Conservation (phyloP, 2,329 filamentous ascomycete genomes). For the Coniochaeta pulveracea region DNA sequence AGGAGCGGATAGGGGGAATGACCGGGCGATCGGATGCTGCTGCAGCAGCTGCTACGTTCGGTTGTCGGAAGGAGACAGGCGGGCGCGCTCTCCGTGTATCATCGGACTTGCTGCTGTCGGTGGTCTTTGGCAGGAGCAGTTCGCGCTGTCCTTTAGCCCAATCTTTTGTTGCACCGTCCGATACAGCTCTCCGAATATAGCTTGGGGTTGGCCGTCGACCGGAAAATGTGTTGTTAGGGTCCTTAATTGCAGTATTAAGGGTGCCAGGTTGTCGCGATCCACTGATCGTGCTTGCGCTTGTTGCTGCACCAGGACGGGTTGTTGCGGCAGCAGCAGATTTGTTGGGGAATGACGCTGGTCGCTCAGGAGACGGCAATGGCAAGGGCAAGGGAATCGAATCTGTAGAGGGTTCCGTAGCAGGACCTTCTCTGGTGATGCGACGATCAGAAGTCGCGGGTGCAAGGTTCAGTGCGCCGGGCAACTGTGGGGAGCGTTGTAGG, state of each 20-base stretch:
- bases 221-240: conserved; percentile 5
- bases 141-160: conserved; percentile 33
- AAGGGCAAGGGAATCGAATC: conserved; percentile 8
- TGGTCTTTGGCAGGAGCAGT: conserved; percentile 31
- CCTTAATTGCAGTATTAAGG: background rate
- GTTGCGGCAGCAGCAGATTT: conserved; percentile 13
- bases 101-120: conserved; percentile 31
- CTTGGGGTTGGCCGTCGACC: conserved; percentile 12
- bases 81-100: conserved; percentile 36
- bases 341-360: conserved; percentile 26
- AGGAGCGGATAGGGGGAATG: conserved; percentile 43
- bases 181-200: conserved; percentile 13
- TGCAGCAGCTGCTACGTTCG: conserved; percentile 17
- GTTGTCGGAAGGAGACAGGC: conserved; percentile 38
- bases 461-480: conserved; percentile 25
- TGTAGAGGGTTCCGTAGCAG: background rate
- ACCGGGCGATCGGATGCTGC: conserved; percentile 14
- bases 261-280: background rate
- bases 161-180: conserved; percentile 21
- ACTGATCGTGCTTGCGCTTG: conserved; percentile 7
- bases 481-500: conserved; percentile 25
- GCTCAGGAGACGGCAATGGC: conserved; percentile 14
- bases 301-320: too few species aligned
- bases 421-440: background rate
- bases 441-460: background rate